These are phyloP conservation scores for Boletus subparvulus DNA, from an alignment of 768 basidiomycete species.

Conservation along the genomic window DNA sequence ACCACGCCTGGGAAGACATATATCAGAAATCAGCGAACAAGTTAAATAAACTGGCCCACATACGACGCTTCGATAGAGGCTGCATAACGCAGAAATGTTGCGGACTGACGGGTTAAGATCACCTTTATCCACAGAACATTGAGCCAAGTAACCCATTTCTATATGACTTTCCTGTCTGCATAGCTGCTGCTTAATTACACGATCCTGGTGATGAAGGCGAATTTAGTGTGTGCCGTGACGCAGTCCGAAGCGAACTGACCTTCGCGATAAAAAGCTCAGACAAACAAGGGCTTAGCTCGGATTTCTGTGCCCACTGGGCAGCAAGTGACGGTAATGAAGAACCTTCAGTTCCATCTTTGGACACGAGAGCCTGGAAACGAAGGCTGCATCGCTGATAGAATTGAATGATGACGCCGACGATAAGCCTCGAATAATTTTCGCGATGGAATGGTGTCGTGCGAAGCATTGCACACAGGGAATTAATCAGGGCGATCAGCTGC, in stretches of 20 bases:
- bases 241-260: conserved; percentile 40
- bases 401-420: conserved; percentile 91
- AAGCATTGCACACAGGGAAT: conserved; percentile 90
- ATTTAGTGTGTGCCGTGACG: neutral
- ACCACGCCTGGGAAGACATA: conserved; percentile 66
- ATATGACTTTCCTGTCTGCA: conserved; percentile 78
- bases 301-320: conserved; percentile 82
- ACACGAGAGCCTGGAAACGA: conserved; percentile 74
- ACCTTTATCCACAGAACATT: conserved; percentile 50
- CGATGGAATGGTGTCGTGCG: conserved; percentile 90
- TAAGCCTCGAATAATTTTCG: conserved; percentile 92
- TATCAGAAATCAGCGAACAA: conserved; percentile 8
- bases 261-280: conserved; percentile 56
- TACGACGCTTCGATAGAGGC: conserved; percentile 85
- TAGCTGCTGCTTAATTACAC: conserved; percentile 50
- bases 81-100: conserved; percentile 72
- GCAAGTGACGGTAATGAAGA: conserved; percentile 51
- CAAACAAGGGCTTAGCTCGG: conserved; percentile 75
- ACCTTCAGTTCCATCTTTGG: conserved; percentile 40
- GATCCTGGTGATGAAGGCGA: conserved; percentile 34
- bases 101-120: conserved; percentile 72
- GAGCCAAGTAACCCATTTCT: conserved; percentile 66
- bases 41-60: conserved; percentile 28
- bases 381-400: conserved; percentile 95
- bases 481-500: conserved; percentile 84